These are phyloP conservation scores for Beauveria caledonica DNA, from an alignment of 2,329 filamentous ascomycete species.

Conservation along the genomic window DNA sequence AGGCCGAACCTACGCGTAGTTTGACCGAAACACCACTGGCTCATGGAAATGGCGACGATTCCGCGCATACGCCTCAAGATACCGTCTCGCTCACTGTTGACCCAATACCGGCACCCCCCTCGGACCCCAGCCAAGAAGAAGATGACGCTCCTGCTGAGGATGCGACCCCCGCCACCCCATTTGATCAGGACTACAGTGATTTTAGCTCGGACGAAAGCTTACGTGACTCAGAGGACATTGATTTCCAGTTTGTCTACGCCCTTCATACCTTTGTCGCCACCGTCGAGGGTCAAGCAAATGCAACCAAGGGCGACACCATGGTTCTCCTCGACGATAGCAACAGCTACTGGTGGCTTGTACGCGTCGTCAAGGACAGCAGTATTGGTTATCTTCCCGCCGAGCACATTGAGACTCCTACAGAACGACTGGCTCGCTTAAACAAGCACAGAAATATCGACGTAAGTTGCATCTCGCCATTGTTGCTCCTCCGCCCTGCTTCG, in stretches of 20 bases:
- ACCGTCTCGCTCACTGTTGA: neutral
- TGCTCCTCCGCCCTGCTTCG: neutral
- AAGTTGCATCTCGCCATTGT: conserved; percentile 27
- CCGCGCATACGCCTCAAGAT: neutral
- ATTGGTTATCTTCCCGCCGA: conserved; percentile 93
- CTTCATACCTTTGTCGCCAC: conserved; percentile 96
- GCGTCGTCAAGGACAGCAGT: conserved; percentile 94
- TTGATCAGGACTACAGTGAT: conserved; percentile 57
- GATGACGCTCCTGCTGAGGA: conserved; percentile 44
- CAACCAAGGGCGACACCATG: conserved; percentile 98
- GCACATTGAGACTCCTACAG: conserved; percentile 96
- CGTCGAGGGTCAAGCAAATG: conserved; percentile 96
- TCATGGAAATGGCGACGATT: neutral
- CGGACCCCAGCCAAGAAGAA: conserved; percentile 22
- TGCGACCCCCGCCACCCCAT: conserved; percentile 46
- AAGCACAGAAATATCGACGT: conserved; percentile 98
- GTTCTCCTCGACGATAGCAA: conserved; percentile 96
- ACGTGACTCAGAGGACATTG: conserved; percentile 94
- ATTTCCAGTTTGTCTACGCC: conserved; percentile 99
- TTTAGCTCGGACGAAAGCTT: conserved; percentile 73
- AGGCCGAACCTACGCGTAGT: neutral
- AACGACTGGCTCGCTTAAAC: conserved; percentile 85
- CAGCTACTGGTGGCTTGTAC: conserved; percentile 98
- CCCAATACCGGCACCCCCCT: neutral
- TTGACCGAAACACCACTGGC: neutral